Conservation (phyloP, 352 stramenopile genomes). For the Globisporangium viniferum region DNA sequence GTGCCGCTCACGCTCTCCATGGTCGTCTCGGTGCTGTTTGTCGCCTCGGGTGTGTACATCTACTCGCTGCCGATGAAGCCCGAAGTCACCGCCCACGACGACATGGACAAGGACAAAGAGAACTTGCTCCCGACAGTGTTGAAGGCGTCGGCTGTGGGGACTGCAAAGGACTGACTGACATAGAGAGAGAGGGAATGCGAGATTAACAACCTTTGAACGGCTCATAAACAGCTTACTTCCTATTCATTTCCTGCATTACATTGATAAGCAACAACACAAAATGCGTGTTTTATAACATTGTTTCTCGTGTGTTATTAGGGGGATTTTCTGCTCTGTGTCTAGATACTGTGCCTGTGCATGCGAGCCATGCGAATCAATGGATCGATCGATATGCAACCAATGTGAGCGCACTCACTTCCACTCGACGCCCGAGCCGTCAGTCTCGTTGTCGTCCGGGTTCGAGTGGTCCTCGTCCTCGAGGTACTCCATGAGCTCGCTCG, state of each 20-base stretch:
- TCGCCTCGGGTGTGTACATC: slow-evolving; percentile 75
- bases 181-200: background rate
- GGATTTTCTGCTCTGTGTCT: background rate
- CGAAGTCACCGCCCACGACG: background rate
- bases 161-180: background rate
- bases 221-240: background rate
- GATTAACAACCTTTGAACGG: background rate
- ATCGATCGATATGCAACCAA: background rate
- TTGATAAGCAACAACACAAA: background rate
- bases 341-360: background rate
- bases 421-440: slow-evolving; percentile 39
- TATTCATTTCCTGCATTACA: background rate
- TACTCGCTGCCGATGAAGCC: slow-evolving; percentile 63
- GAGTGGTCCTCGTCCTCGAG: slow-evolving; percentile 62
- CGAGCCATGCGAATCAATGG: background rate
- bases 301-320: slow-evolving; percentile 4
- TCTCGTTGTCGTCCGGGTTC: slow-evolving; percentile 27
- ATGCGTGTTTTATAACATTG: background rate
- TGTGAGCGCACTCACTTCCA: slow-evolving; percentile 41
- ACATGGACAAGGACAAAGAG: slow-evolving; percentile 7
- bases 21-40: slow-evolving; percentile 54
- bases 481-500: slow-evolving; percentile 83
- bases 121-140: background rate
- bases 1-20: slow-evolving; percentile 55
- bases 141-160: background rate